A percentile compares a stretch with the other conserved stretches of the same genome.
Evolutionary conservation across 108 stramenopile genomes (phyloP).

Genomic region (Mediolabrus comicus): DNA sequence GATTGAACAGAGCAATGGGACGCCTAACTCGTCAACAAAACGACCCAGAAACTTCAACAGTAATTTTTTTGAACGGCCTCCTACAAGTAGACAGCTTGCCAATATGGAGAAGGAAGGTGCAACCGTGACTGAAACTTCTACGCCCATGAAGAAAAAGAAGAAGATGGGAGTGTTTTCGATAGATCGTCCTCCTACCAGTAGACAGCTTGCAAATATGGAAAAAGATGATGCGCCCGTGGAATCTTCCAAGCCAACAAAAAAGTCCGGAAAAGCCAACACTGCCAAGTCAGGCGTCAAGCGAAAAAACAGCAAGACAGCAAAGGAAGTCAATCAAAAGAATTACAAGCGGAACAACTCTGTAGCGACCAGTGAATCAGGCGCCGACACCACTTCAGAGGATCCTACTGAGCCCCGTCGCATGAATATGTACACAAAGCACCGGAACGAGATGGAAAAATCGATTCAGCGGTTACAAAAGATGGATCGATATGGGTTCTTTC

Average conservation of each 20-base stretch:
- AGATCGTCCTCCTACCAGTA: neutral
- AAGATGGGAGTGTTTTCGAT: neutral
- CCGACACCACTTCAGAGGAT: conserved; percentile 2
- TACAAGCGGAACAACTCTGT: neutral
- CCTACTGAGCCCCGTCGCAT: conserved; percentile 6
- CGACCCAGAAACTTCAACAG: conserved; percentile 3
- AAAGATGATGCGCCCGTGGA: neutral
- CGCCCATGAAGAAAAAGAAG: neutral
- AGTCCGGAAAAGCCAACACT: conserved; percentile 5
- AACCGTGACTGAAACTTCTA: neutral
- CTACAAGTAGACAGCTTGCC: neutral
- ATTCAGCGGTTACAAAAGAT: conserved; percentile 66
- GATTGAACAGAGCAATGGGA: neutral
- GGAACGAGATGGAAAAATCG: conserved; percentile 72
- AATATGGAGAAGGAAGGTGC: conserved; percentile 8
- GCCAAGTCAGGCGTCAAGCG: conserved; percentile 1
- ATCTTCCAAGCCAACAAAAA: conserved; percentile 2
- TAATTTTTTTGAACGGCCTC: neutral
- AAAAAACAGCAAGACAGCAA: conserved; percentile 2
- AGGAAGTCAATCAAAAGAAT: neutral
- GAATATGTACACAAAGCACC: conserved; percentile 63
- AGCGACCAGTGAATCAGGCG: conserved; percentile 15
- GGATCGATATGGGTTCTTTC: conserved; percentile 74
- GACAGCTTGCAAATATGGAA: conserved; percentile 10
- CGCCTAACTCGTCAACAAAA: conserved; percentile 6